Evolutionary conservation across 2,329 filamentous ascomycete genomes (phyloP), one percentile per base, ranked within the genome.

Genomic region (Kalmusia sp.): DNA sequence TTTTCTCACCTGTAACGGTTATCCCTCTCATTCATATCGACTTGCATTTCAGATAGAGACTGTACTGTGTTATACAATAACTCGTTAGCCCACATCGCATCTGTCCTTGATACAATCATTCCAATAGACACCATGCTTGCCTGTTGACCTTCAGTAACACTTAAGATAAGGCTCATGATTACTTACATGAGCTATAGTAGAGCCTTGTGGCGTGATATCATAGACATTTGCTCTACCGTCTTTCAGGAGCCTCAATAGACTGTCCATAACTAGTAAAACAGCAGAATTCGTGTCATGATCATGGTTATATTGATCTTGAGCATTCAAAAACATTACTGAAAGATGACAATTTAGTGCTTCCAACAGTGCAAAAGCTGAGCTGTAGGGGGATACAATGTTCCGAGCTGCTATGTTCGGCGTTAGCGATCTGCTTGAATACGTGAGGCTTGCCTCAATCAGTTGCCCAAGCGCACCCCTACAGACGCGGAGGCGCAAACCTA

Each of bases 181-280:
- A 46, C 43, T 35, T 46, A 46, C 43, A 46, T 46, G 43, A 46
- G 21, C 22, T 17, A 28, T 6, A 8, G 40, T 28, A 8, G 17
- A 15, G 25, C 28, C 25, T n/a, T 12, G 6, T 15, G 12, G 12
- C 6, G n/a, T 30, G 12, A 46, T 15, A 34, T 46, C 43, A 9
- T 30, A n/a, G 4, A 35, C 43, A 21, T 28, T 34, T 8, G n/a
- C 30, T 46, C 17, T 34, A 4, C 30, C 17, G 6, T 33, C 30
- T 14, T 46, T 14, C 2, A 46, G 19, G 3, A 46, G 19, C n/a
- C 4, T 24, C 9, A 40, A 7, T 33, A 22, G 12, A 30, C 5
- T 17, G 15, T 19, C n/a, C 14, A 3, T 19, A 33, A n/a, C 7
- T 7, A n/a, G n/a, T n/a, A n/a, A n/a, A n/a, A n/a, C n/a, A n/a